These are phyloP conservation scores for Rutstroemia sp. DNA, from an alignment of 2,329 filamentous ascomycete species.

Conservation along the genomic window DNA sequence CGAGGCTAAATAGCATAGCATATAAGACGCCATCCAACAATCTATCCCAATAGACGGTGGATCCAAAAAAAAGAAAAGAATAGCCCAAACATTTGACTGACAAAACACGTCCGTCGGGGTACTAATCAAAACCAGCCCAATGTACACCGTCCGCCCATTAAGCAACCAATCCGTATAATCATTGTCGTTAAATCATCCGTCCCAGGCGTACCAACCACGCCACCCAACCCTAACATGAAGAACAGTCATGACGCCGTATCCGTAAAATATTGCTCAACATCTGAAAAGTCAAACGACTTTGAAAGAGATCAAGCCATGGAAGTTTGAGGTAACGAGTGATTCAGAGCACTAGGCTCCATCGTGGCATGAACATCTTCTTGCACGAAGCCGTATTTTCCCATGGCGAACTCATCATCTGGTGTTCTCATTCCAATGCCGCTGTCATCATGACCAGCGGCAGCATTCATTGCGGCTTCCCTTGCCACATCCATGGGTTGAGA, in stretches of 20 bases:
- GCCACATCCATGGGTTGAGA: conserved; percentile 31
- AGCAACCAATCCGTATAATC: conserved; percentile 10
- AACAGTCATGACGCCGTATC: conserved; percentile 5
- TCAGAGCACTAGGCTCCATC: conserved; percentile 15
- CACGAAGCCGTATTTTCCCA: conserved; percentile 49
- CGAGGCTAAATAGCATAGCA: not conserved
- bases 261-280: not conserved
- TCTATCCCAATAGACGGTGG: not conserved
- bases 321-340: conserved; percentile 8
- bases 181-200: conserved; percentile 10
- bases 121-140: conserved; percentile 9
- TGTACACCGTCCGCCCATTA: conserved; percentile 11
- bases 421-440: conserved; percentile 68
- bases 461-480: conserved; percentile 38
- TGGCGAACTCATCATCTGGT: conserved; percentile 56
- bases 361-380: conserved; percentile 19
- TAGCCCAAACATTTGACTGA: not conserved
- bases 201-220: conserved; percentile 5
- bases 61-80: not conserved
- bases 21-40: not conserved
- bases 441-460: conserved; percentile 54
- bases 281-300: not conserved
- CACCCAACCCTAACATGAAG: conserved; percentile 4
- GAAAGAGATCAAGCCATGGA: conserved; percentile 1
- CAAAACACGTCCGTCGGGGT: not conserved